phyloP scores from a whole-genome alignment of 306 rosid genomes.

The Prunus fruticosa region DNA sequence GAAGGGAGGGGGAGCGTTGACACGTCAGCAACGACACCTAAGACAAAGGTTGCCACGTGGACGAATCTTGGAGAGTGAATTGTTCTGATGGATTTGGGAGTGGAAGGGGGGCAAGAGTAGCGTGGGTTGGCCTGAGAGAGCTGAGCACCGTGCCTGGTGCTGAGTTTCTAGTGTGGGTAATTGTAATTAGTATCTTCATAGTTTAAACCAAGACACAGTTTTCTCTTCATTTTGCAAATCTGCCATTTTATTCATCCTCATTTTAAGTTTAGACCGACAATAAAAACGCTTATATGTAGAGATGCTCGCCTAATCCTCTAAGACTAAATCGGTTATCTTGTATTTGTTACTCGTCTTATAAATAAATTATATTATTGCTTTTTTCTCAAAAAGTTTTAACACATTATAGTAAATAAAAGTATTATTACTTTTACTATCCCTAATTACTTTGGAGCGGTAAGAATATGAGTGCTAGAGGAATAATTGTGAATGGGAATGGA shows the following conservation, averaged over 20 bases:
- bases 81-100: neutral
- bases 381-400: too few relatives aligned
- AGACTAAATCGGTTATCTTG: fast-evolving
- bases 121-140: conserved; percentile 12
- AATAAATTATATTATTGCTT: too few relatives aligned
- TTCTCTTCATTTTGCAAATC: neutral
- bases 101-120: neutral
- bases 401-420: too few relatives aligned
- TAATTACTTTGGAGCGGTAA: too few relatives aligned
- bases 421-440: too few relatives aligned
- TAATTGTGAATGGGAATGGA: too few relatives aligned
- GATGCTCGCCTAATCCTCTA: fast-evolving
- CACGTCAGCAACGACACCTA: conserved; percentile 22
- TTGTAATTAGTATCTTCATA: too few relatives aligned
- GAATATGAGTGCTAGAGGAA: too few relatives aligned
- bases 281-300: too few relatives aligned
- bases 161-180: neutral
- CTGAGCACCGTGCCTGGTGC: conserved; percentile 41
- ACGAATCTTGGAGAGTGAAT: conserved; percentile 2
- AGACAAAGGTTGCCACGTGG: conserved; percentile 30
- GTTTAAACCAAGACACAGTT: neutral
- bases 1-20: conserved; percentile 41
- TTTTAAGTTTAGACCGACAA: too few relatives aligned
- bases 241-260: too few relatives aligned
- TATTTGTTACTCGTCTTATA: too few relatives aligned